A percentile compares a stretch with the other conserved stretches of the same genome.
These are phyloP conservation scores for Gossypium aridum DNA, from an alignment of 441 rosid species.

Conservation along the genomic window DNA sequence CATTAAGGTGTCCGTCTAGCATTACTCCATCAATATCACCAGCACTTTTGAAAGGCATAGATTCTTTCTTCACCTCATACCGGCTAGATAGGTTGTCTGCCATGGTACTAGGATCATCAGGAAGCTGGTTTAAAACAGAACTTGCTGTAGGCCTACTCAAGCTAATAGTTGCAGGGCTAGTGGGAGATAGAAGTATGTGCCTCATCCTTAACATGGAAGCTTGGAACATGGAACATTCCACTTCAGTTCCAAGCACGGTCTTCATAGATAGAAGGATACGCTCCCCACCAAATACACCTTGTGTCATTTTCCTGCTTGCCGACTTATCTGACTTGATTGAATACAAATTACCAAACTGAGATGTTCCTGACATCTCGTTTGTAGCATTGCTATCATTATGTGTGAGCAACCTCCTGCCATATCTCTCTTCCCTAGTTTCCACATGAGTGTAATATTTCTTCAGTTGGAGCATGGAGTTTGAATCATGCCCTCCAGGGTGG, in stretches of 20 bases:
- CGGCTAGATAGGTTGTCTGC: conserved; percentile 74
- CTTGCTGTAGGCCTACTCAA: conserved; percentile 61
- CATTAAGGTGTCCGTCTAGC: conserved; percentile 72
- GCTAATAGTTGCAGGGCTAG: conserved; percentile 38
- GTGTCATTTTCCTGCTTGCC: conserved; percentile 43
- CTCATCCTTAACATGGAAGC: conserved; percentile 93
- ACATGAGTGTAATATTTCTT: conserved; percentile 70
- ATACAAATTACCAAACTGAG: conserved; percentile 51
- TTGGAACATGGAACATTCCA: conserved; percentile 87
- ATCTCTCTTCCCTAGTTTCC: conserved; percentile 50
- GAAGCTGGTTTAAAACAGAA: conserved; percentile 56
- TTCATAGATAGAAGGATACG: conserved; percentile 48
- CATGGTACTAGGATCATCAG: conserved; percentile 75
- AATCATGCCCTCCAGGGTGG: conserved; percentile 37
- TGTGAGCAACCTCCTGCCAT: conserved; percentile 35
- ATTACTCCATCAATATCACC: conserved; percentile 86
- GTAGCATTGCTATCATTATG: conserved; percentile 36
- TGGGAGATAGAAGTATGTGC: conserved; percentile 55
- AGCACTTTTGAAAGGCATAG: conserved; percentile 88
- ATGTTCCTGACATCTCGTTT: conserved; percentile 41
- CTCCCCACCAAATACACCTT: conserved; percentile 49
- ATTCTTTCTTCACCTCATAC: conserved; percentile 77
- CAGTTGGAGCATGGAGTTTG: conserved; percentile 24
- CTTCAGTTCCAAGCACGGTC: conserved; percentile 80
- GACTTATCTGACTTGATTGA: conserved; percentile 50